Percentiles rank a stretch among this genome's conserved stretches.
Evolutionary conservation across 257 asterid genomes (phyloP).

Genomic region (Solanum chiquidenum): DNA sequence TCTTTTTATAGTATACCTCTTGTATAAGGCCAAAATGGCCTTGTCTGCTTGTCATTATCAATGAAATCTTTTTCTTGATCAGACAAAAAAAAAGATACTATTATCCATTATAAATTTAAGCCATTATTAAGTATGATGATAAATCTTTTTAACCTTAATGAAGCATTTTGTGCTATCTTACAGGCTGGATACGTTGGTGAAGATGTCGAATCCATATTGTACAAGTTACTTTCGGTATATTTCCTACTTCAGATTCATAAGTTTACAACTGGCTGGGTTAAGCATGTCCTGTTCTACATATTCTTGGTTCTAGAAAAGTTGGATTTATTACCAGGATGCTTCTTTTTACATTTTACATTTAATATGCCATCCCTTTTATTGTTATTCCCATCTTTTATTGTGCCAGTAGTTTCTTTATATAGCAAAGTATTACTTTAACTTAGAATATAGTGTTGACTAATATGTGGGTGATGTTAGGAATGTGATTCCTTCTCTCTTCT

Average conservation of each 20-base stretch:
- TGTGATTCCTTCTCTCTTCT: background rate
- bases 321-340: background rate
- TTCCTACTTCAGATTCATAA: background rate
- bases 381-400: background rate
- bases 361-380: background rate
- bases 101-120: background rate
- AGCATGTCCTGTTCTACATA: background rate
- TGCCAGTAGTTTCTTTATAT: background rate
- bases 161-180: slow-evolving; percentile 11
- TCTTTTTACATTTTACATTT: background rate
- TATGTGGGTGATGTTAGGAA: background rate
- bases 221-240: slow-evolving; percentile 66
- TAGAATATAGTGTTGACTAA: background rate
- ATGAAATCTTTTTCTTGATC: background rate
- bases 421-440: background rate
- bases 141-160: background rate
- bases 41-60: background rate
- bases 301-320: background rate
- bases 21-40: background rate
- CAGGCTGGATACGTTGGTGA: slow-evolving; percentile 99
- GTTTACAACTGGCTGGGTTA: background rate
- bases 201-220: slow-evolving; percentile 90
- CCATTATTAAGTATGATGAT: background rate
- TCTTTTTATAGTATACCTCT: background rate
- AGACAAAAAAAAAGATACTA: background rate